phyloP scores from a whole-genome alignment of 495 filamentous ascomycete species.

The Aspergillus conjunctus region DNA sequence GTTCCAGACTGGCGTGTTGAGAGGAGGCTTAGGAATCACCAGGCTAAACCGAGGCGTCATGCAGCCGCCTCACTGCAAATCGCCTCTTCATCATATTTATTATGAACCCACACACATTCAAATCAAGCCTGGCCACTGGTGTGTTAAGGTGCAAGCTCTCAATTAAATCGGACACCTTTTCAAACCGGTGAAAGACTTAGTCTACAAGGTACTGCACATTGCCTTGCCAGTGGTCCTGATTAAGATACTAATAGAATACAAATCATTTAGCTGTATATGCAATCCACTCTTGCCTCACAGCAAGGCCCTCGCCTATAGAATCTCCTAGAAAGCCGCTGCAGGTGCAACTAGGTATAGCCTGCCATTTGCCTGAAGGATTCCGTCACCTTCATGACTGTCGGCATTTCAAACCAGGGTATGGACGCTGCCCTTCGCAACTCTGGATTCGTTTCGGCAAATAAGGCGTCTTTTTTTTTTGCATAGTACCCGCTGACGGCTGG shows the following conservation, averaged over 20 bases:
- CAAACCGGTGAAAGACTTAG: not conserved
- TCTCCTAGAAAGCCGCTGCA: not conserved
- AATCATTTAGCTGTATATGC: not conserved
- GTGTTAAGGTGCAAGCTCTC: not conserved
- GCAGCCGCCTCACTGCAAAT: slow-evolving; percentile 1
- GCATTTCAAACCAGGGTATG: not conserved
- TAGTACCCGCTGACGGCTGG: not conserved
- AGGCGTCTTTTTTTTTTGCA: not conserved
- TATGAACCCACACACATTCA: not conserved
- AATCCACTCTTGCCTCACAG: slow-evolving; percentile 1
- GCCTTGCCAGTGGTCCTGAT: not conserved
- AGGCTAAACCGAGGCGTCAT: slow-evolving; percentile 1
- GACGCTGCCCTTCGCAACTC: not conserved
- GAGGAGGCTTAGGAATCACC: not conserved
- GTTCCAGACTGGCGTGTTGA: not conserved
- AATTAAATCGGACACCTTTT: not conserved
- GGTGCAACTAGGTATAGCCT: not conserved
- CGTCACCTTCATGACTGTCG: not conserved
- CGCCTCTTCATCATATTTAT: not conserved
- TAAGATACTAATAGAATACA: not conserved
- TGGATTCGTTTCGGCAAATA: not conserved
- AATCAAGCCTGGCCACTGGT: not conserved
- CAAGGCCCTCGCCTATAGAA: not conserved
- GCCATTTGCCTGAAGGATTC: not conserved
- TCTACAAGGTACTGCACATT: not conserved